A percentile compares a stretch with the other conserved stretches of the same genome.
Conservation (phyloP, 2,329 filamentous ascomycete species). For the Helotiales sp. region DNA sequence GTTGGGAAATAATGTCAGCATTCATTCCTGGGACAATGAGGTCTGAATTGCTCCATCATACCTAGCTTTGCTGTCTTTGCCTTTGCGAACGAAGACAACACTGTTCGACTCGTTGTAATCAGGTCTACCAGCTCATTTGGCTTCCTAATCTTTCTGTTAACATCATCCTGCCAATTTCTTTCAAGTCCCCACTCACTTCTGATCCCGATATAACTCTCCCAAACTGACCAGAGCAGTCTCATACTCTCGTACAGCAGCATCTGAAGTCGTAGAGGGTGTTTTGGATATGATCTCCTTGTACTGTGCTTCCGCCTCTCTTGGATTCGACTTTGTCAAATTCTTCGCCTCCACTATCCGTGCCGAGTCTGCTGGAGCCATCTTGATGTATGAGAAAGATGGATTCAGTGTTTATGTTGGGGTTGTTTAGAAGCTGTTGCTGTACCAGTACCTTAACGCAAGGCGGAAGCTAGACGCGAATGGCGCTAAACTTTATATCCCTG, state of each 20-base stretch:
- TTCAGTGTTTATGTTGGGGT: constrained; percentile 30
- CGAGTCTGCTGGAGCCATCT: constrained; percentile 64
- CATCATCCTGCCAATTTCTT: constrained; percentile 17
- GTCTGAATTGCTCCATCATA: constrained; percentile 52
- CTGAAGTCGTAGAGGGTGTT: constrained; percentile 79
- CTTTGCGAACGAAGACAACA: constrained; percentile 95
- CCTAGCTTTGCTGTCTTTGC: constrained; percentile 98
- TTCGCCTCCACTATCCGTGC: constrained; percentile 84
- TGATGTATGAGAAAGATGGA: constrained; percentile 33
- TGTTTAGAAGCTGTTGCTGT: constrained; percentile 22
- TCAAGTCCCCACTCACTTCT: constrained; percentile 62
- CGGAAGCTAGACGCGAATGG: constrained; percentile 6
- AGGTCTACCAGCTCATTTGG: constrained; percentile 85
- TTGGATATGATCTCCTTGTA: constrained; percentile 91
- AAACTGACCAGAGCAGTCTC: constrained; percentile 86
- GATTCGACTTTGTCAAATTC: constrained; percentile 79
- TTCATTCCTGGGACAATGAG: neutral
- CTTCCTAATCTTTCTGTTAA: constrained; percentile 59
- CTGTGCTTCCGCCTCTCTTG: constrained; percentile 81
- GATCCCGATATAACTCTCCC: constrained; percentile 90
- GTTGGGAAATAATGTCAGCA: constrained; percentile 19
- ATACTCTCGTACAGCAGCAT: constrained; percentile 88
- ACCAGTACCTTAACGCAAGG: constrained; percentile 32
- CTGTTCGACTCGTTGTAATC: constrained; percentile 86
- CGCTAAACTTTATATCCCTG: constrained; percentile 27